Base-by-base conservation (phyloP, 768 basidiomycete genomes). In the Boletus bicolor region DNA sequence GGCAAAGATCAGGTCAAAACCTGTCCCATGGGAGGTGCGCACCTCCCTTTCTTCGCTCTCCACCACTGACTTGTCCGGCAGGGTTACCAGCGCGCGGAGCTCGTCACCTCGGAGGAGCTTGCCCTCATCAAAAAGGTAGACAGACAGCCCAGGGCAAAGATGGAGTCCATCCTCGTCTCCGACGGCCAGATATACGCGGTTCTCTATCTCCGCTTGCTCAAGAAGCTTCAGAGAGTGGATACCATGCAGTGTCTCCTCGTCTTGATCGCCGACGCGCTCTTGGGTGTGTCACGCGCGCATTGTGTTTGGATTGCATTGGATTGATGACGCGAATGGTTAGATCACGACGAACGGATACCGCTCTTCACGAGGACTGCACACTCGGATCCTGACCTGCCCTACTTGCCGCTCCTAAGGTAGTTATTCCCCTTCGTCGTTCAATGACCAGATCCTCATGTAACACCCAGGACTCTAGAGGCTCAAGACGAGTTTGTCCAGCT, bases 401-500 rank as follows among this genome's bases (percentile, higher is more conserved):
- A 89, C 66, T 72, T 75, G 8, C 88, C 91, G 2, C 76, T 94
- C n/a, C 77, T 93, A 49, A 81, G 86, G 93, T 90, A 65, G 47
- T 36, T 24, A 10, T 43, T 47, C 19, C 15, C 46, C 21, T n/a
- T 26, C 21, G 37, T 48, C 28, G 15, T 50, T 37, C 45, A 11
- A 24, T 49, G 26, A 28, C 28, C 5, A 44, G n/a, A 19, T 41
- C n/a, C 36, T 71, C 24, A 53, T 34, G 28, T 34, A 42, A 34
- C 46, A 37, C 51, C 28, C 61, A 96, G 92, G 63, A 84, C 86
- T 35, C 75, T 97, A 45, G 87, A 91, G 38, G 83, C 87, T 12
- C 87, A 86, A 62, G 97, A 98, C 69, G 95, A 98, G 68, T 98
- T 97, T 61, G 86, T 92, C n/a, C 92, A 95, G 65, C 79, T 98